Base-by-base conservation (phyloP, 2,329 filamentous ascomycete species). In the Botrytis sinoallii region DNA sequence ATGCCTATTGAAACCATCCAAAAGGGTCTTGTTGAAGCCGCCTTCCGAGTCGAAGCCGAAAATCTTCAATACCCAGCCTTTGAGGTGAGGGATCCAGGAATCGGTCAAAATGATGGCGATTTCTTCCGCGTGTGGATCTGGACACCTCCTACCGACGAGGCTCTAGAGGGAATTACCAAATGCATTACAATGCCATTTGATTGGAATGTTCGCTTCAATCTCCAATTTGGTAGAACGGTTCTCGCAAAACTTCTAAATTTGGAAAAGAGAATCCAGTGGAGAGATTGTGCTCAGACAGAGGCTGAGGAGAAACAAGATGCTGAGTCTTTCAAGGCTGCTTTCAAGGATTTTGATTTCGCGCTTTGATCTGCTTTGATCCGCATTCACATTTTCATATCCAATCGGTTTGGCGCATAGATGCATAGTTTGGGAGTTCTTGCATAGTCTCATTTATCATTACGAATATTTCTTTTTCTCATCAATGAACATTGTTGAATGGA, bases 181-280 rank as follows among this genome's bases (percentile, higher is more conserved):
- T 90, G 89, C 73, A 85, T 98, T 74, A 86, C 95, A 71, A 88
- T 98, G 84, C 89, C 89, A 10, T 86, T 98, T 14, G 88, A 91
- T 74, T 85, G 90, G 40, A 90, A 89, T 29, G 88, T 92, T 76
- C 89, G 92, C 22, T 98, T 99, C 81, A 94, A 97, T 80, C 83
- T 98, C 64, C 95, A 98, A 81, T 98, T 97, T 79, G 94, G 93
- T 6, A 88, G 97, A 59, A 89, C 90, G 63, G 96, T 98, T 6
- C 85, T 98, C 81, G 95, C 94, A 1, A 98, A 97, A 83, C 85
- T 99, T 70, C 85, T 99, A 69, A 89, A 90, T 4, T 83, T 98
- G 64, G 93, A 98, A 82, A 85, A 89, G 63, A 87, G 96, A n/a
- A 84, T 91, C 70, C 86, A 93, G 77, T 99, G 96, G 96, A 91